These are phyloP conservation scores for Trametes cinnabarina DNA, from an alignment of 768 basidiomycete species.

Conservation along the genomic window DNA sequence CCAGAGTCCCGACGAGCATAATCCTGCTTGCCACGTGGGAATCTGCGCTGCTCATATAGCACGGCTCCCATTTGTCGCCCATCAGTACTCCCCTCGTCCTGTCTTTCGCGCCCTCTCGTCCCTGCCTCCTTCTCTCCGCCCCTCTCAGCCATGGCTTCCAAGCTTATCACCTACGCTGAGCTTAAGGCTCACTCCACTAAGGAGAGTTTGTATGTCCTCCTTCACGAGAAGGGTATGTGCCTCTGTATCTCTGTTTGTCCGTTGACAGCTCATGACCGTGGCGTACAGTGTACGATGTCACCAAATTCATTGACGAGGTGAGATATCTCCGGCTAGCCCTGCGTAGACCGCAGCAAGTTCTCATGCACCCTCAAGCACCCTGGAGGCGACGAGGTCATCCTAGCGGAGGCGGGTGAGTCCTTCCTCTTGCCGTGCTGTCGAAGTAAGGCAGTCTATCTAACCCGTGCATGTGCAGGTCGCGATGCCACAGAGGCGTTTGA, in stretches of 20 bases:
- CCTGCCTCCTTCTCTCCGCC: conserved; percentile 18
- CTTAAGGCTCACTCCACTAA: conserved; percentile 75
- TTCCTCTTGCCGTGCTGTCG: neutral
- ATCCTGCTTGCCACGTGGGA: conserved; percentile 22
- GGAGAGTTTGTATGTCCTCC: conserved; percentile 75
- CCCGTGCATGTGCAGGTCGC: conserved; percentile 52
- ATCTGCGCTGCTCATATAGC: conserved; percentile 17
- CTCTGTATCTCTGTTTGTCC: neutral
- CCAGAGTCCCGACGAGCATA: conserved; percentile 7
- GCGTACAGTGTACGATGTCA: conserved; percentile 84
- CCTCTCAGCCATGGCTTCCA: conserved; percentile 36
- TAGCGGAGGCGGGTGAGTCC: conserved; percentile 84
- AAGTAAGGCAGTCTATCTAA: conserved; percentile 1
- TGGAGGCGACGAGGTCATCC: conserved; percentile 96
- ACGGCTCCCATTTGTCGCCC: conserved; percentile 17
- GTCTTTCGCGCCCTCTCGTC: conserved; percentile 17
- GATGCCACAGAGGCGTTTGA: conserved; percentile 99
- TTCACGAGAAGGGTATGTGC: conserved; percentile 77
- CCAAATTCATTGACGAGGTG: conserved; percentile 95
- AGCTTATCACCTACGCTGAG: conserved; percentile 66
- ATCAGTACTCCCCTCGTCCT: conserved; percentile 10
- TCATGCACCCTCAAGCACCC: conserved; percentile 61
- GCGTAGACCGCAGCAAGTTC: neutral
- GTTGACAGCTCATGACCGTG: conserved; percentile 19
- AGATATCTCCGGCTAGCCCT: conserved; percentile 14